Conservation (phyloP, 2,329 filamentous ascomycete species). For the Exophiala sp. region DNA sequence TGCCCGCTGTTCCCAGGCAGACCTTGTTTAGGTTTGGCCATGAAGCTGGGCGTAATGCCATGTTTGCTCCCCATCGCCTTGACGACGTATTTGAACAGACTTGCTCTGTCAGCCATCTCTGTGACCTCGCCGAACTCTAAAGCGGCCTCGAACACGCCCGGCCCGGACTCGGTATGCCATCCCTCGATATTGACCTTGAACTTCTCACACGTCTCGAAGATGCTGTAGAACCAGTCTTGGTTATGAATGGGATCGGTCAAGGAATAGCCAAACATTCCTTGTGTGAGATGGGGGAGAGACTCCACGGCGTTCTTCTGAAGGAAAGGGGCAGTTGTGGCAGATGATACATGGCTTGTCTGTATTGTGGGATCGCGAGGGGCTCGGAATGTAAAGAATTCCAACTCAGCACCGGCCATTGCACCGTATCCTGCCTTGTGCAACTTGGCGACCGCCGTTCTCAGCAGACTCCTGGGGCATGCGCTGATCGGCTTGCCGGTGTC, state of each 20-base stretch:
- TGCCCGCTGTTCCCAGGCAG: slow-evolving; percentile 93
- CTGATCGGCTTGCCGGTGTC: slow-evolving; percentile 65
- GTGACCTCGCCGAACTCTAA: slow-evolving; percentile 83
- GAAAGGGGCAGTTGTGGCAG: slow-evolving; percentile 66
- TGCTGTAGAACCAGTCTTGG: slow-evolving; percentile 83
- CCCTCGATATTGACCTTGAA: slow-evolving; percentile 82
- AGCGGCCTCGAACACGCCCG: slow-evolving; percentile 89
- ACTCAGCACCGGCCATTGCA: slow-evolving; percentile 89
- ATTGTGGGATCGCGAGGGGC: slow-evolving; percentile 49
- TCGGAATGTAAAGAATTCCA: slow-evolving; percentile 90
- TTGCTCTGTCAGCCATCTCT: slow-evolving; percentile 85
- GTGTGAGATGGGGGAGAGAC: slow-evolving; percentile 71
- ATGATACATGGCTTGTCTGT: slow-evolving; percentile 51
- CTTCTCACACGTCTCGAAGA: slow-evolving; percentile 71
- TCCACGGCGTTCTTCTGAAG: slow-evolving; percentile 66
- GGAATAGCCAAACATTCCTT: slow-evolving; percentile 95
- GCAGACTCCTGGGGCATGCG: slow-evolving; percentile 70
- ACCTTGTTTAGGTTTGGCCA: slow-evolving; percentile 91
- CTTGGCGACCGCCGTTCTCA: slow-evolving; percentile 64
- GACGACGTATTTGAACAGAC: slow-evolving; percentile 89
- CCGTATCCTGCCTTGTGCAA: slow-evolving; percentile 63
- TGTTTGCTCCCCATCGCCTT: slow-evolving; percentile 82
- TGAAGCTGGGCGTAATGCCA: slow-evolving; percentile 94
- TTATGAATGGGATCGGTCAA: slow-evolving; percentile 82
- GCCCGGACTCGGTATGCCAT: slow-evolving; percentile 92